Base-by-base conservation (phyloP, 1,284 basidiomycete genomes). In the Omphalotus olearius region DNA sequence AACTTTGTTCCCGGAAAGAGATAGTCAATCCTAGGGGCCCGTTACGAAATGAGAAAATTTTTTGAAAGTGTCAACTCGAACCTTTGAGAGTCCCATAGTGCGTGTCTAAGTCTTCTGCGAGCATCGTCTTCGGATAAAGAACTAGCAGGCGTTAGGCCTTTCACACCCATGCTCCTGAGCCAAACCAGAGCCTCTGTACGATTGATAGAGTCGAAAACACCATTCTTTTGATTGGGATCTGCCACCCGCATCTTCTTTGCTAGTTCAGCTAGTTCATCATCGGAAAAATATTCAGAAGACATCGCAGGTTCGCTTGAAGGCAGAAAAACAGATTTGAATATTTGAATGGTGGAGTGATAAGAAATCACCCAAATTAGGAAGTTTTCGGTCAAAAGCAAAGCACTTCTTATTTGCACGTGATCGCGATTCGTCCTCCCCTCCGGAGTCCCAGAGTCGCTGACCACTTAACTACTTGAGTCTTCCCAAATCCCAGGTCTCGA, bases 41-140 rank as follows among this genome's bases (percentile, higher is more conserved):
- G 10, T 48, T 6, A 35, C 17, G 26, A 17, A 16, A 4, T 33
- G 30, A 33, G 13, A 33, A 33, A 33, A 3, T 13, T 33, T 33
- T 13, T 33, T 33, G 14, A 47, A 36, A 14, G 6, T 28, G 13
- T 16, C 36, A 38, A 33, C 30, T 33, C 16, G 20, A 59, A 54
- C 46, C 60, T 50, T 45, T 62, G 59, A 18, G 53, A 40, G 38
- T 60, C 60, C 57, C 58, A 62, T 14, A 62, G 55, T 7, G 48
- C 56, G 13, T 50, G 41, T 42, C 43, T 51, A 20, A 55, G 56
- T 35, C 50, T 57, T n/a, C 43, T 13, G 13, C 18, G 28, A 10
- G 53, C 16, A 1, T 53, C 54, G 11, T 47, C 54, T 6, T 42
- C 47, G 13, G 51, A 23, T 44, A 53, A n/a, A 2, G 7, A 13